Evolutionary conservation across 2,329 filamentous ascomycete species (phyloP), one percentile per base, ranked within the genome.

Genomic region (Ramichloridium luteum): DNA sequence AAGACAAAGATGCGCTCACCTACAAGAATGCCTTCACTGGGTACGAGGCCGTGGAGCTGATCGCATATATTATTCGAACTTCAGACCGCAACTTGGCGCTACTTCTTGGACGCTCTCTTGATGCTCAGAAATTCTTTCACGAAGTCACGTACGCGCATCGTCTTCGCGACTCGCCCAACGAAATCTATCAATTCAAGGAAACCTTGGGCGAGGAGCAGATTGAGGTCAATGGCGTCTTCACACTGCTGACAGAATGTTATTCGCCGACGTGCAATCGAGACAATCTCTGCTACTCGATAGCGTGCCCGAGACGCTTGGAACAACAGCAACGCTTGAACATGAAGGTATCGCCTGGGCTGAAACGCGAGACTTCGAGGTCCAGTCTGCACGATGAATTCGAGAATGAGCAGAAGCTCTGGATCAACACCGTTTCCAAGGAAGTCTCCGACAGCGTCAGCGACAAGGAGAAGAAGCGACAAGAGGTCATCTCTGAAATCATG

Each of bases 101-200:
- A 29, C 72, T 98, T 6, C 66, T 98, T 11, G 90, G 90, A 40
- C 74, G 90, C 53, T 85, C 90, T 25, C 64, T 98, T 38, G 90
- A 98, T 60, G 90, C 90, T 14, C 90, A 98, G 54, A 96, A 96
- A 56, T 94, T 93, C 62, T 98, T 98, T 55, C 90, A 98, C 62
- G 90, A 98, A 67, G 90, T 96, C 30, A 94, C 88, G 1, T 98
- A 98, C 58, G 88, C 94, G 48, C 90, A 98, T 58, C 74, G 90
- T 28, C 64, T 98, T 48, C 80, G 90, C 58, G 90, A 98, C 58
- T 92, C 88, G n/a, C 74, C 78, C 25, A 80, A 78, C 31, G 90
- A 98, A 58, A 81, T 98, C 57, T 98, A 96, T 57, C 88, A 96
- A 54, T 98, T 98, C 59, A 77, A 81, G 46, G 88, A 96, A 61